These are phyloP conservation scores for Lodderomyces margitis DNA, from an alignment of 1,139 yeast species.

Conservation along the genomic window DNA sequence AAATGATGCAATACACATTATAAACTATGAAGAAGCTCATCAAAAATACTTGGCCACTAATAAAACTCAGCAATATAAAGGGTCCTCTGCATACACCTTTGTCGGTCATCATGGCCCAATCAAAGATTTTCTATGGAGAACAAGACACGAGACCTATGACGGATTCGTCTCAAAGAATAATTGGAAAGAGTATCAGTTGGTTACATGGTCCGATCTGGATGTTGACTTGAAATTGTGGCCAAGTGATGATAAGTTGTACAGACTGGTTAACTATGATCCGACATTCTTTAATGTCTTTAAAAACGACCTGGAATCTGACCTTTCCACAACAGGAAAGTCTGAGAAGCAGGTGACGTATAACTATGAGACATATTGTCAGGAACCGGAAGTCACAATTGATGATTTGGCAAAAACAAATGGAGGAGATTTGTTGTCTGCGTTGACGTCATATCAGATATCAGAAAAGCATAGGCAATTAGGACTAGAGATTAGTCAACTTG, in stretches of 20 bases:
- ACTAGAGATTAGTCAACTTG: slow-evolving; percentile 37
- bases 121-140: slow-evolving; percentile 85
- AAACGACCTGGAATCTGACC: slow-evolving; percentile 21
- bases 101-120: slow-evolving; percentile 84
- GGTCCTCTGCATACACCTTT: slow-evolving; percentile 57
- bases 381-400: slow-evolving; percentile 38
- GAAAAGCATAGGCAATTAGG: slow-evolving; percentile 28
- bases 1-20: slow-evolving; percentile 65
- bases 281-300: slow-evolving; percentile 30
- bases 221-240: slow-evolving; percentile 85
- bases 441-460: slow-evolving; percentile 34
- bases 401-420: slow-evolving; percentile 31
- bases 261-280: slow-evolving; percentile 55
- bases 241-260: slow-evolving; percentile 56
- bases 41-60: slow-evolving; percentile 29
- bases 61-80: slow-evolving; percentile 27
- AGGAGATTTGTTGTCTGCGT: slow-evolving; percentile 38
- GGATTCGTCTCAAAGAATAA: slow-evolving; percentile 44
- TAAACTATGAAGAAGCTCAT: slow-evolving; percentile 53
- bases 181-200: slow-evolving; percentile 82
- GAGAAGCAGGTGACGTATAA: slow-evolving; percentile 15
- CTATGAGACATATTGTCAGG: slow-evolving; percentile 38
- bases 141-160: slow-evolving; percentile 42
- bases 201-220: slow-evolving; percentile 88
- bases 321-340: slow-evolving; percentile 9